Evolutionary conservation across 2,329 filamentous ascomycete genomes (phyloP), one percentile per base, ranked within the genome.

Genomic region (Monilinia aucupariae): DNA sequence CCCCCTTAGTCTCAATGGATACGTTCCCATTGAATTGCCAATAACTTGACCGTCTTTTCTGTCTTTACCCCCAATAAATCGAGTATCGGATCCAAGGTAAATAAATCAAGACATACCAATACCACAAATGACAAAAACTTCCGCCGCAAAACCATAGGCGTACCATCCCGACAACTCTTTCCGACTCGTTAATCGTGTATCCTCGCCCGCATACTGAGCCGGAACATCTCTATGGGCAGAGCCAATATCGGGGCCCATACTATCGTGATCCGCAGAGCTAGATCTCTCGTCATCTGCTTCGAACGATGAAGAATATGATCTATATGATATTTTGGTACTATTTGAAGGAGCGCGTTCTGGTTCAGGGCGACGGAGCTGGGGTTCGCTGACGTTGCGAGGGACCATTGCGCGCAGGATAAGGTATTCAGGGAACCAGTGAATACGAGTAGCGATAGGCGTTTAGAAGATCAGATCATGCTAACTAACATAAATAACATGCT

Each of bases 121-220:
- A 27, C 86, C 93, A 75, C 94, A 97, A 63, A 97, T 90, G 20
- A 96, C 91, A 75, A 97, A 97, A 61, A 96, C 93, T 78, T 99
- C 94, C 25, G 93, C 92, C 30, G 94, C 94, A 81, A 96, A 97
- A 49, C 90, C 90, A 79, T 97, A 97, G 74, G 89, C 88, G 77
- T 97, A 99, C 90, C 96, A 99, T 70, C 93, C 94, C 47, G 86
- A 81, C 65, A 97, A 83, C 82, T 99, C 94, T 76, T 89, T 93
- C 70, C 78, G 79, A 75, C 90, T 96, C 12, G 94, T 97, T 62
- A 89, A 84, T n/a, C 93, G 83, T 30, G 86, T 90, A 76, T 99
- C 94, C 75, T 97, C 91, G 66, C 90, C 91, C 2, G 82, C 81
- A 75, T 96, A 96, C 63, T 84, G 70, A 68, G 78, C 71, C 72